Percentiles rank a stretch among this genome's conserved stretches.
These are phyloP conservation scores for Curvularia spicifera DNA, from an alignment of 2,329 filamentous ascomycete species.

Conservation along the genomic window DNA sequence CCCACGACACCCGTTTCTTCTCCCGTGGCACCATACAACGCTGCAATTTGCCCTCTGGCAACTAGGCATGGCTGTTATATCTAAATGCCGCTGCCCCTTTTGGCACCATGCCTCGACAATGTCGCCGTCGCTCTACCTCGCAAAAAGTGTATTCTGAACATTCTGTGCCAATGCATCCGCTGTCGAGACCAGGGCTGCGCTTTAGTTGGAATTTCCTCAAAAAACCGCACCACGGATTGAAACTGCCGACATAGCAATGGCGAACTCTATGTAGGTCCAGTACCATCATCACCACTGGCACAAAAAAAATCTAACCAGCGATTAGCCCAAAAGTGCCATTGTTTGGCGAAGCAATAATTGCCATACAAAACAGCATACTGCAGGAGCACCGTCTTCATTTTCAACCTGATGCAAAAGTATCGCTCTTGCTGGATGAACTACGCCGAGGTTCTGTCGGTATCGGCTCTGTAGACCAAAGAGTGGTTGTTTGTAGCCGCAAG, in stretches of 20 bases:
- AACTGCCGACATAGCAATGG: slow-evolving; percentile 34
- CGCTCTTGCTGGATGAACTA: slow-evolving; percentile 30
- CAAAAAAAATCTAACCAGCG: slow-evolving; percentile 18
- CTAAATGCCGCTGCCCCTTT: slow-evolving; percentile 20
- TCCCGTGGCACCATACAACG: slow-evolving; percentile 26
- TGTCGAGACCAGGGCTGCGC: slow-evolving; percentile 20
- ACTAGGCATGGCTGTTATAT: slow-evolving; percentile 19
- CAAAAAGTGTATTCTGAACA: slow-evolving; percentile 11
- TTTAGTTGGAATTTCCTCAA: slow-evolving; percentile 19
- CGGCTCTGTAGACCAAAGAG: slow-evolving; percentile 17
- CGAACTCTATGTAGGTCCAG: slow-evolving; percentile 30
- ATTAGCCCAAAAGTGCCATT: slow-evolving; percentile 23
- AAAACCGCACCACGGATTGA: slow-evolving; percentile 29
- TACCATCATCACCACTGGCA: background rate
- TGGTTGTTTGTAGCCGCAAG: slow-evolving; percentile 26
- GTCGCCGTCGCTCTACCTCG: slow-evolving; percentile 15
- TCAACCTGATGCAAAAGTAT: slow-evolving; percentile 19
- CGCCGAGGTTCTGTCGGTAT: slow-evolving; percentile 16
- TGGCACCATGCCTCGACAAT: slow-evolving; percentile 23
- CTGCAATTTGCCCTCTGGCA: slow-evolving; percentile 19
- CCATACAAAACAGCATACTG: slow-evolving; percentile 29
- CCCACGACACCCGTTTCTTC: slow-evolving; percentile 35
- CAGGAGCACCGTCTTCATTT: slow-evolving; percentile 26
- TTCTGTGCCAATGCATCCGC: slow-evolving; percentile 37
- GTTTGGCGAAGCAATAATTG: slow-evolving; percentile 31